These are phyloP conservation scores for Clarireedia homoeocarpa DNA, from an alignment of 2,329 filamentous ascomycete genomes.

Conservation along the genomic window DNA sequence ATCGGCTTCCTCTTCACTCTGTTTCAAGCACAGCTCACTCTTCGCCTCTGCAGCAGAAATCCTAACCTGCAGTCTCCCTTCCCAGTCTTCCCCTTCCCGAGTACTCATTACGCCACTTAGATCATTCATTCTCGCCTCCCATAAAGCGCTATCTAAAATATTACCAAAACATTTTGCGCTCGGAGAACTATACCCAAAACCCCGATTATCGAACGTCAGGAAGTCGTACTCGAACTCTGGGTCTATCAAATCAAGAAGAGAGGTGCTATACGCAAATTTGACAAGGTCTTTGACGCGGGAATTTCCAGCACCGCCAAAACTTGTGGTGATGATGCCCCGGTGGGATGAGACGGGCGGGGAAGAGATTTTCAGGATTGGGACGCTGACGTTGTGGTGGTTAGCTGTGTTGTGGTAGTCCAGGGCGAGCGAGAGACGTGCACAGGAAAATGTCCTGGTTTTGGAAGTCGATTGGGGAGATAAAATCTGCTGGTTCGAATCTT, in stretches of 20 bases:
- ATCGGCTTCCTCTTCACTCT: not conserved
- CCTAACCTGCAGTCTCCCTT: not conserved
- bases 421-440: slow-evolving; percentile 5
- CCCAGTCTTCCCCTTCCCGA: not conserved
- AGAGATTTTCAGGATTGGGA: not conserved
- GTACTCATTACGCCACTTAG: not conserved
- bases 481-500: not conserved
- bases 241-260: slow-evolving; percentile 1
- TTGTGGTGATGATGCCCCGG: not conserved
- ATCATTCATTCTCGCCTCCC: slow-evolving; percentile 4
- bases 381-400: slow-evolving; percentile 1
- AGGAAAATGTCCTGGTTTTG: slow-evolving; percentile 2
- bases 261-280: not conserved
- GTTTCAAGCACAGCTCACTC: not conserved
- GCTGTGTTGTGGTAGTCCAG: slow-evolving; percentile 5
- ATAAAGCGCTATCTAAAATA: not conserved
- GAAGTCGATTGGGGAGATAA: not conserved
- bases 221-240: not conserved
- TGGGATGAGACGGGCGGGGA: not conserved
- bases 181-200: slow-evolving; percentile 4
- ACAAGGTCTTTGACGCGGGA: not conserved
- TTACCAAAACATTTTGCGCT: slow-evolving; percentile 6
- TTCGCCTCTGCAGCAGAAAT: not conserved
- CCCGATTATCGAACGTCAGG: slow-evolving; percentile 4
- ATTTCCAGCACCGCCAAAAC: slow-evolving; percentile 1